Conservation (phyloP, 139 green algal species). For the Pseudopediastrum boryanum region DNA sequence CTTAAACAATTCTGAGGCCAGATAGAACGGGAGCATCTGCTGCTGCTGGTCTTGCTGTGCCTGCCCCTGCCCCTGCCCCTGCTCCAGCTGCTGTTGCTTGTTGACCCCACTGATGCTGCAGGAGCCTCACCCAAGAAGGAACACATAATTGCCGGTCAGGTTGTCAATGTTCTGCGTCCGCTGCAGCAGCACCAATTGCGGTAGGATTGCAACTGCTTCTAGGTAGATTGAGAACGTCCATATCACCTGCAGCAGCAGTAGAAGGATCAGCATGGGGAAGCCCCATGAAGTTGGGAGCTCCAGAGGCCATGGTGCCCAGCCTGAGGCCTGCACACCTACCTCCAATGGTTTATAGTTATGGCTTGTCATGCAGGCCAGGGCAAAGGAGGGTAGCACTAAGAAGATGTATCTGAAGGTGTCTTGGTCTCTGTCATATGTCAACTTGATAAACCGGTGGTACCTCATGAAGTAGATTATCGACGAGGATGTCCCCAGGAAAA, state of each 20-base stretch:
- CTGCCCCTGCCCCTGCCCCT: too few species aligned
- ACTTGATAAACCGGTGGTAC: slow-evolving; percentile 82
- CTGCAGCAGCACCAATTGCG: slow-evolving; percentile 98
- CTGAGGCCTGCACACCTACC: slow-evolving; percentile 50
- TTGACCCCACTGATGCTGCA: too few species aligned
- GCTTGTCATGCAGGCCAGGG: slow-evolving; percentile 86
- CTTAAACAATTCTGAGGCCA: too few species aligned
- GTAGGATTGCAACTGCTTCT: slow-evolving; percentile 98
- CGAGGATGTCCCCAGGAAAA: slow-evolving; percentile 86
- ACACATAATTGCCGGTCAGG: slow-evolving; percentile 98
- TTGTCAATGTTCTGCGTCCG: slow-evolving; percentile 99
- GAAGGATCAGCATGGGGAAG: too few species aligned
- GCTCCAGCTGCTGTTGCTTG: too few species aligned
- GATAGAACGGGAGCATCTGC: too few species aligned
- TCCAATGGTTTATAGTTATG: slow-evolving; percentile 79
- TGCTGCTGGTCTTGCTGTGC: background rate
- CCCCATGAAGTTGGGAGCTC: too few species aligned
- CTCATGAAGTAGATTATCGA: slow-evolving; percentile 95
- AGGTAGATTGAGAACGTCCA: slow-evolving; percentile 99
- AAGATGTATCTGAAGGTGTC: slow-evolving; percentile 96
- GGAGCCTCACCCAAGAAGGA: slow-evolving; percentile 85
- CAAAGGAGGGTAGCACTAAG: slow-evolving; percentile 75
- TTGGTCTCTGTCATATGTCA: slow-evolving; percentile 96
- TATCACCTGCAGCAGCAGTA: slow-evolving; percentile 72
- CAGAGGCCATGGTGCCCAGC: background rate